Evolutionary conservation across 805 yeast genomes (phyloP), one percentile per base, ranked within the genome.

Genomic region (Candida railenensis): DNA sequence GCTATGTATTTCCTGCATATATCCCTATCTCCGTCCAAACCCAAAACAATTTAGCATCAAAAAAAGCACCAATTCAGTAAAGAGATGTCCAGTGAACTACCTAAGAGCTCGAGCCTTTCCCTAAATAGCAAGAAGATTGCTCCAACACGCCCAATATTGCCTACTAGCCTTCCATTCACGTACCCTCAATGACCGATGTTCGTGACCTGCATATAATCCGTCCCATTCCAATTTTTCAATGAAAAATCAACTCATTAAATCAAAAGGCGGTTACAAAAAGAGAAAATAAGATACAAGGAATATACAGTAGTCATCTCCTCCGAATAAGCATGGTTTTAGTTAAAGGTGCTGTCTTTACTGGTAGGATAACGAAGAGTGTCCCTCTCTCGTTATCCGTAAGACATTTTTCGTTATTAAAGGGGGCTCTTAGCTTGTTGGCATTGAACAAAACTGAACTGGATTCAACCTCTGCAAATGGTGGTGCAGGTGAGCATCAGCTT

Each of bases 381-480:
- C 30, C 30, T 11, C 5, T 5, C 11, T 5, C 30, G 30, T 4
- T 36, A 12, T 36, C 39, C 4, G n/a, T 15, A 12, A 25, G 45
- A 16, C 45, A 33, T 7, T 42, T 42, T 15, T 42, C 45, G 9
- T 42, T 42, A 30, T 22, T 42, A 7, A 19, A 34, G 32, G 45
- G 45, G 9, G 45, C 45, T 7, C 33, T 42, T 20, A 34, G 40
- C 14, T 22, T 42, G 14, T 34, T 42, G 18, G 45, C 45, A 9
- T 34, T 42, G 22, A 42, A 36, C 32, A 36, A 42, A 18, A 28
- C 14, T 25, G 45, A 42, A 28, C 42, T 22, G 39, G 39, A 36
- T 36, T 14, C 39, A 20, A 15, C 20, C 14, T 4, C 15, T 14
- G n/a, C 36, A 5, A 14, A 12, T 5, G 15, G 36, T 5, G 16